phyloP scores from a whole-genome alignment of 768 basidiomycete species.

The Leccinum broughii region DNA sequence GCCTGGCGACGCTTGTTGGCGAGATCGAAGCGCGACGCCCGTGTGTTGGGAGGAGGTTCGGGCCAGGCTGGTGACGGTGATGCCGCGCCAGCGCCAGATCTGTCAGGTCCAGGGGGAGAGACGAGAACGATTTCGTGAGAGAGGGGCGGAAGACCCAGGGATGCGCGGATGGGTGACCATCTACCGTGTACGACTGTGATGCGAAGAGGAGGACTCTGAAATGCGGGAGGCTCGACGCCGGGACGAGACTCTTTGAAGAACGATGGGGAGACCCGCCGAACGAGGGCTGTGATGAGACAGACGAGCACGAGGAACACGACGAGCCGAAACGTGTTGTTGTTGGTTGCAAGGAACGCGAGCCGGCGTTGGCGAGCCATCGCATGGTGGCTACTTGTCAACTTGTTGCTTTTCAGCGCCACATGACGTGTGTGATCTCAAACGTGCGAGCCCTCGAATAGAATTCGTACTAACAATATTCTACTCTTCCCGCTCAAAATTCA shows the following conservation, averaged over 20 bases:
- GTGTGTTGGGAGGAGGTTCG: conserved; percentile 3
- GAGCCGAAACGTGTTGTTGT: conserved; percentile 15
- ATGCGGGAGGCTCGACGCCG: conserved; percentile 8
- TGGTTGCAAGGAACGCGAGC: conserved; percentile 11
- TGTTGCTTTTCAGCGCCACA: neutral
- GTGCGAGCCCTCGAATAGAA: conserved; percentile 2
- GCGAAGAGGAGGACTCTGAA: neutral
- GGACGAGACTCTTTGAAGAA: neutral
- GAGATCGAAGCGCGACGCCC: conserved; percentile 27
- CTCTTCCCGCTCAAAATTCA: conserved; percentile 25
- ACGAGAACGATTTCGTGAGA: conserved; percentile 11
- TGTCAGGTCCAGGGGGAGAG: neutral
- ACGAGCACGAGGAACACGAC: conserved; percentile 25
- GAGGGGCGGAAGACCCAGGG: conserved; percentile 32
- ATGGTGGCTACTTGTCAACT: conserved; percentile 10
- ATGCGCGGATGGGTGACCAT: conserved; percentile 33
- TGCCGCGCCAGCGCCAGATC: neutral
- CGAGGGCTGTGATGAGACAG: conserved; percentile 23
- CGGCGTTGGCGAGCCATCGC: conserved; percentile 22
- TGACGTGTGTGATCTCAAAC: neutral
- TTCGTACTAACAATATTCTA: neutral
- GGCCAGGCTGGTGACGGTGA: neutral
- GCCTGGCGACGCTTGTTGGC: conserved; percentile 13
- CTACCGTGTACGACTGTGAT: conserved; percentile 27
- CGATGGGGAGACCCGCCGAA: conserved; percentile 12